Conservation (phyloP, 2,329 filamentous ascomycete species). For the Diaporthe sp. region DNA sequence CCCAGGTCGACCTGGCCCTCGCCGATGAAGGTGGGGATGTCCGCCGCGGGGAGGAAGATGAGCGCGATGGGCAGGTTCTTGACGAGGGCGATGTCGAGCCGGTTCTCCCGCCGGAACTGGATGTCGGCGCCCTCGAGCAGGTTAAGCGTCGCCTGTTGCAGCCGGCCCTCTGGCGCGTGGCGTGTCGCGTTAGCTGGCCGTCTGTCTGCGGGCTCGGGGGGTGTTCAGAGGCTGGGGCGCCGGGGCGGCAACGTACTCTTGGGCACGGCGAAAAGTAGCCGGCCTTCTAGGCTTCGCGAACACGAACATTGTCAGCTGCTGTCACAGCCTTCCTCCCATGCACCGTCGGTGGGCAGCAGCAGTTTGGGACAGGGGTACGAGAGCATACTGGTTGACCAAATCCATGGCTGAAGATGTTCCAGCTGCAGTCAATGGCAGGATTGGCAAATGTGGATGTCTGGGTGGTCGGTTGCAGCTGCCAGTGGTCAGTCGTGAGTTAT, state of each 20-base stretch:
- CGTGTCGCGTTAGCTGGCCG: constrained; percentile 43
- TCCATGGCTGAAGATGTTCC: constrained; percentile 57
- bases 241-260: constrained; percentile 79
- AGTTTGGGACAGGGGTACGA: constrained; percentile 14
- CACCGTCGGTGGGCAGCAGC: too few species aligned
- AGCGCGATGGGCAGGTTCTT: constrained; percentile 97
- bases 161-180: constrained; percentile 82
- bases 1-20: constrained; percentile 94
- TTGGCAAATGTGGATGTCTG: not conserved
- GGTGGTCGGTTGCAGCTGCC: not conserved
- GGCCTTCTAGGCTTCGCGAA: constrained; percentile 82
- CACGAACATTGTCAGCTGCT: constrained; percentile 51
- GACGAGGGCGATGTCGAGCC: constrained; percentile 96
- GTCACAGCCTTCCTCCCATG: constrained; percentile 9
- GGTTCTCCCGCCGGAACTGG: constrained; percentile 94
- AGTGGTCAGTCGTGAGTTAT: constrained; percentile 15
- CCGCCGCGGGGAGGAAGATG: constrained; percentile 95
- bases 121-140: constrained; percentile 95
- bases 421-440: not conserved
- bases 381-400: constrained; percentile 67
- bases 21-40: constrained; percentile 97
- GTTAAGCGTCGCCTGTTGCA: constrained; percentile 89
- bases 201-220: constrained; percentile 1
- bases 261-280: constrained; percentile 95
- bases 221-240: constrained; percentile 18